Evolutionary conservation across 371 early-diverging fungal species (phyloP), one percentile per base, ranked within the genome.

Genomic region (Lichtheimia hyalospora): DNA sequence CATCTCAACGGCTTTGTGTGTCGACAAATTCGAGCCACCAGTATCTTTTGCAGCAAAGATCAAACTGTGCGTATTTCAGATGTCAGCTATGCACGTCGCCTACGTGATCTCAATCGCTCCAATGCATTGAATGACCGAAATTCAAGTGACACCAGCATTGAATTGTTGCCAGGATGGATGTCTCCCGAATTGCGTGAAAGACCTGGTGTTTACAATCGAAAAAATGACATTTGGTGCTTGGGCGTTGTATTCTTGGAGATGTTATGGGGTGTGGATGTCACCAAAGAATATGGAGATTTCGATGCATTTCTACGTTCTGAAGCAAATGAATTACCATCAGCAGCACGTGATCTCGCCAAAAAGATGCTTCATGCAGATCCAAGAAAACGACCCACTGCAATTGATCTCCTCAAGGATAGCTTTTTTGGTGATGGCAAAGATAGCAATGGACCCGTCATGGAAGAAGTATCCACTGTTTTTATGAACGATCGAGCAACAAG

Each of bases 171-270:
- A 20, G 68, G 71, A 2, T 83, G 89, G 75, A 66, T 71, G 5
- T 74, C 86, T 0, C 88, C 88, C 8, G 89, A 89, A 70, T 60
- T 83, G 25, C 63, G 75, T 7, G 82, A 85, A 8, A 62, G 79
- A 5, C 82, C 87, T 0, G 85, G 84, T 16, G 65, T 82, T 10
- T 81, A 82, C 58, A 79, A 82, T 20, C 74, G 90, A 46, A 90
- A 92, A 61, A 87, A 85, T 60, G 92, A 92, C 68, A 81, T 92
- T 18, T 92, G 90, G 89, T 88, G 85, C 52, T 69, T 87, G 0
- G 92, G 91, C 20, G 72, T 89, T 7, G 82, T 89, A 0, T 82
- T 88, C 18, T 66, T 91, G 28, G 89, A 90, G 56, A 91, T 91
- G 91, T 57, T 86, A 3, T 83, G 89, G 78, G 92, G 92, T 8